These are phyloP conservation scores for Hirsutella minnesotensis DNA, from an alignment of 2,329 filamentous ascomycete genomes.

Conservation along the genomic window DNA sequence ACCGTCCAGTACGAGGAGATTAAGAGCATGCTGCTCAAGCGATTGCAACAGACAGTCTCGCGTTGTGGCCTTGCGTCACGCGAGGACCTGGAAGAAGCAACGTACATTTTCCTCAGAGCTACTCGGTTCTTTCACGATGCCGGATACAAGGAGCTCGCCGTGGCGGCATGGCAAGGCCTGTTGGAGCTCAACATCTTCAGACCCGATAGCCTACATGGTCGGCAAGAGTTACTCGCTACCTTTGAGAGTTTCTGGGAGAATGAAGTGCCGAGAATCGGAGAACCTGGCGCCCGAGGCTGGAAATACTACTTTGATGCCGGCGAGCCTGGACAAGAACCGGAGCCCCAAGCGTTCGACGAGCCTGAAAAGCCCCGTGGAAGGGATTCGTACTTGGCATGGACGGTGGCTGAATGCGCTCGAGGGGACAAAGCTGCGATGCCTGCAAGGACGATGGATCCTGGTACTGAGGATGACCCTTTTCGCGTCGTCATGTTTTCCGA, in stretches of 20 bases:
- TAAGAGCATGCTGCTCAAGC: conserved; percentile 45
- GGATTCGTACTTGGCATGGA: conserved; percentile 41
- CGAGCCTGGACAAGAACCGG: conserved; percentile 27
- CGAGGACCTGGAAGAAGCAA: conserved; percentile 16
- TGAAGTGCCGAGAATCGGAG: conserved; percentile 68
- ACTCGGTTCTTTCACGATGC: conserved; percentile 64
- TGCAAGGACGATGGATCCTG: conserved; percentile 63
- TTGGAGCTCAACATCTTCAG: conserved; percentile 60
- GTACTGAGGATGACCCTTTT: conserved; percentile 69
- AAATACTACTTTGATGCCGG: conserved; percentile 28
- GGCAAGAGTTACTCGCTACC: conserved; percentile 15
- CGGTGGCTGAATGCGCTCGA: conserved; percentile 38
- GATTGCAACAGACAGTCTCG: conserved; percentile 19
- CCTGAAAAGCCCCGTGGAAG: conserved; percentile 15
- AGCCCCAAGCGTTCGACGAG: conserved; percentile 13
- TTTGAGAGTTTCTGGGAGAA: conserved; percentile 81
- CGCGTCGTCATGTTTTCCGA: conserved; percentile 73
- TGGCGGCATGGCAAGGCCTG: conserved; percentile 72
- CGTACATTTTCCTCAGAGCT: conserved; percentile 65
- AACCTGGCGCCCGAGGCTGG: conserved; percentile 63
- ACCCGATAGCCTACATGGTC: conserved; percentile 11
- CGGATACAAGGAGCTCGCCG: conserved; percentile 66
- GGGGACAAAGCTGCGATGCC: conserved; percentile 43
- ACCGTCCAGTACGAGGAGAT: conserved; percentile 58
- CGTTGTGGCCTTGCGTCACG: conserved; percentile 1